Percentiles rank a stretch among this genome's conserved stretches.
phyloP scores from a whole-genome alignment of 2,329 filamentous ascomycete genomes.

The Coniochaeta sp. region DNA sequence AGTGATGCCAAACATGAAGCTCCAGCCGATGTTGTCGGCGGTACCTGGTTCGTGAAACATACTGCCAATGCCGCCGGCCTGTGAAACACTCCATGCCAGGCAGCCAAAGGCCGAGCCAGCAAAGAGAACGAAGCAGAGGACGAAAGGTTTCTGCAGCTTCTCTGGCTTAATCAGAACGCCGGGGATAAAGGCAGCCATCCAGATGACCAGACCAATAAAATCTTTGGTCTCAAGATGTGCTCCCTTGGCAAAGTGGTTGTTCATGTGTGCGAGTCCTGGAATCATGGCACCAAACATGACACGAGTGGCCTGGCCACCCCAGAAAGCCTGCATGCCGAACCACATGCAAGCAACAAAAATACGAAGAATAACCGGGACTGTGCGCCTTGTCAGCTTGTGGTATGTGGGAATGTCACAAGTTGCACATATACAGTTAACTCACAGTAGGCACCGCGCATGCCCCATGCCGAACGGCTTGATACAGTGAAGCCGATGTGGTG shows the following conservation, averaged over 20 bases:
- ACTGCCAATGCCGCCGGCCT: conserved; percentile 8
- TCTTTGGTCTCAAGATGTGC: conserved; percentile 18
- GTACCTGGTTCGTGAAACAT: conserved; percentile 7
- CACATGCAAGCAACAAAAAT: conserved; percentile 18
- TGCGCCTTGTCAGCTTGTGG: conserved; percentile 6
- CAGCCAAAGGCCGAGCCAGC: conserved; percentile 13
- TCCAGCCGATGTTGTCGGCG: conserved; percentile 3
- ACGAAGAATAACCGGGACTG: conserved; percentile 15
- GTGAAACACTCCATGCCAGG: conserved; percentile 12
- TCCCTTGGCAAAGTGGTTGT: conserved; percentile 13
- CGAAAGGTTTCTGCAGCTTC: conserved; percentile 17
- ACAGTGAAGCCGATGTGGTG: conserved; percentile 20
- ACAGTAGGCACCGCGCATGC: conserved; percentile 8
- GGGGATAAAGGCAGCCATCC: conserved; percentile 14
- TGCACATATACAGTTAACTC: conserved; percentile 1
- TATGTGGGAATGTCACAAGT: conserved; percentile 2
- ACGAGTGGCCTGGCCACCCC: conserved; percentile 17
- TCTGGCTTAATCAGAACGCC: conserved; percentile 13
- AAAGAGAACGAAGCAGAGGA: conserved; percentile 17
- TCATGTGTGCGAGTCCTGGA: conserved; percentile 17
- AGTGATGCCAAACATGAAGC: conserved; percentile 13
- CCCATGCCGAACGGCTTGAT: conserved; percentile 10
- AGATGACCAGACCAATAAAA: conserved; percentile 17
- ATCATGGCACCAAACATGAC: conserved; percentile 17
- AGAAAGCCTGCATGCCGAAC: conserved; percentile 22